phyloP scores from a whole-genome alignment of 306 rosid genomes.

The Dalbergia cultrata region DNA sequence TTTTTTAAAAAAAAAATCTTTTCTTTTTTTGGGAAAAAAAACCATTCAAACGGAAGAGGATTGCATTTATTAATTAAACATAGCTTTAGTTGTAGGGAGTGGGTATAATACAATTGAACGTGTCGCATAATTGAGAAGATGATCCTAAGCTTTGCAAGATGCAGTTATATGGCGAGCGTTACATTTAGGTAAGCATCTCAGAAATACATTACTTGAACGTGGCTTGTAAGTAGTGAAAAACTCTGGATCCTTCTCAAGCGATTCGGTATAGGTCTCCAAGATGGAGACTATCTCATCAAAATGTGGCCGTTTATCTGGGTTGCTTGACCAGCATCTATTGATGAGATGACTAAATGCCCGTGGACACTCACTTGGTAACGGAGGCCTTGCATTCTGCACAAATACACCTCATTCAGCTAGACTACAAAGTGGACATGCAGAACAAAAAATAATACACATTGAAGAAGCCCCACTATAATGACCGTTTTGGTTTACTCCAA shows the following conservation, averaged over 20 bases:
- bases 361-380: conserved; percentile 82
- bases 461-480: too few relatives aligned
- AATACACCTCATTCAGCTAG: conserved; percentile 2
- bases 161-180: conserved; percentile 44
- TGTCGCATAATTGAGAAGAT: conserved; percentile 9
- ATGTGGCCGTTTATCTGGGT: conserved; percentile 81
- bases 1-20: too few relatives aligned
- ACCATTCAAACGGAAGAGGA: not conserved
- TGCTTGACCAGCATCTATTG: conserved; percentile 88
- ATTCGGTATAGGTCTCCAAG: conserved; percentile 71
- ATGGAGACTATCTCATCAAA: conserved; percentile 77
- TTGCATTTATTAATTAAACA: conserved; percentile 22
- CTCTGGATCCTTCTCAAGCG: conserved; percentile 74
- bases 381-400: conserved; percentile 95
- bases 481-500: too few relatives aligned
- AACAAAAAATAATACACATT: too few relatives aligned
- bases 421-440: too few relatives aligned
- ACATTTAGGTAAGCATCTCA: conserved; percentile 69
- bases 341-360: conserved; percentile 74
- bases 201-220: conserved; percentile 40
- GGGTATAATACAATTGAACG: conserved; percentile 36
- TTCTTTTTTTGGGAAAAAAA: too few relatives aligned
- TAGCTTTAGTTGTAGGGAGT: conserved; percentile 15
- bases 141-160: conserved; percentile 46
- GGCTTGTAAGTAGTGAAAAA: conserved; percentile 75